Base-by-base conservation (phyloP, 768 basidiomycete species). In the Leccinum variicolor region DNA sequence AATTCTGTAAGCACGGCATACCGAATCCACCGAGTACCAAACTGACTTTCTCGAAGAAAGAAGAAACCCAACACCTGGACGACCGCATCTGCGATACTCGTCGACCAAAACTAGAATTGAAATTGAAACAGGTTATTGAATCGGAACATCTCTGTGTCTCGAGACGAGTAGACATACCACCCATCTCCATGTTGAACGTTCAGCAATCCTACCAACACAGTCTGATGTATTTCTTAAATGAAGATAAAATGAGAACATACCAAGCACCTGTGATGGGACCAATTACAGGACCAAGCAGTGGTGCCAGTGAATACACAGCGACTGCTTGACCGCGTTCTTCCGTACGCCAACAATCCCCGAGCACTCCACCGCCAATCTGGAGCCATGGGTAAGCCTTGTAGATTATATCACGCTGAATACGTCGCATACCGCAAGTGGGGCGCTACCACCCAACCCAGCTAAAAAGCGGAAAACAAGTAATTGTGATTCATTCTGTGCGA, bases 391-490 rank as follows among this genome's bases (percentile, higher is more conserved):
- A 13, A 45, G 36, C 36, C 4, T 47, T 17, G 23, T 47, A 11
- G 6, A 7, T 47, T 0, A 33, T 26, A 5, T 5, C 4, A 8
- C 1, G 29, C 11, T n/a, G 10, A 23, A 15, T 25, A 26, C 0
- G 15, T n/a, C 11, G 4, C 73, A 41, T 61, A 78, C 77, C 5
- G 83, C 71, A 2, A 89, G 72, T 6, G 89, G 86, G 0, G 88
- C 89, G 53, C 86, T 85, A 0, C 89, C 90, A 26, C 89, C 90
- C 2, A 91, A 57, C 2, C 89, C 89, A 1, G 87, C 73, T 2
- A 90, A 70, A 61, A 91, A 82, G 19, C 89, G 81, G 63, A 90
- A 90, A 0, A 75, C 84, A 51, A 89, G 81, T 13, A 90, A 72
- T 61, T 89, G 81, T 0, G 70, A 73, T 55, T 77, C 76, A 52